Conservation (phyloP, 345 rosid genomes). For the Bretschneidera sinensis region DNA sequence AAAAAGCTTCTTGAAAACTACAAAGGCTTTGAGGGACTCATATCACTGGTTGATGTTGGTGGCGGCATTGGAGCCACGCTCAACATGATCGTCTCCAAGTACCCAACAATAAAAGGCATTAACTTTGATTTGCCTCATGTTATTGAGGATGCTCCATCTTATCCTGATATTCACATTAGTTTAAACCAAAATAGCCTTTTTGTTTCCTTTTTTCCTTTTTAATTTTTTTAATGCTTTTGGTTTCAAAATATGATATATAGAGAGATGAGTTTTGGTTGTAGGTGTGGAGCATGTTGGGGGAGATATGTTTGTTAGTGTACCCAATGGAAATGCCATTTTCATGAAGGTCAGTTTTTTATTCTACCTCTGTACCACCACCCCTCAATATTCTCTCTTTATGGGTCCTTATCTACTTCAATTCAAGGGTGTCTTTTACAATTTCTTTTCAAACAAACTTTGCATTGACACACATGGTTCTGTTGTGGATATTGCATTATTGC, state of each 20-base stretch:
- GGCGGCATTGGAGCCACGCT: conserved; percentile 81
- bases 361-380: too few relatives aligned
- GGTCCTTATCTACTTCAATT: too few relatives aligned
- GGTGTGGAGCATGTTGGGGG: conserved; percentile 87
- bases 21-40: conserved; percentile 62
- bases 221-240: not conserved
- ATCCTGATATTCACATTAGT: conserved; percentile 38
- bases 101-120: conserved; percentile 71
- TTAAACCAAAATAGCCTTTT: too few relatives aligned
- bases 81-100: conserved; percentile 56
- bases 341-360: conserved; percentile 57
- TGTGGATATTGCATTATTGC: conserved; percentile 98
- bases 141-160: conserved; percentile 60
- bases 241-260: not conserved
- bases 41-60: conserved; percentile 78
- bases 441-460: too few relatives aligned
- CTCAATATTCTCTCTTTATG: too few relatives aligned
- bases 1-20: conserved; percentile 67
- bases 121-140: conserved; percentile 87
- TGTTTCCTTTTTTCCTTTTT: too few relatives aligned
- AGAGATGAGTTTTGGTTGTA: conserved; percentile 15
- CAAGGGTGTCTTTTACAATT: too few relatives aligned
- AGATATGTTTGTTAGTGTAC: conserved; percentile 79
- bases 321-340: conserved; percentile 82
- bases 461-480: not conserved